Evolutionary conservation across 208 protist genomes (phyloP), one percentile per base, ranked within the genome.

Genomic region (Sergeia podlipaevii): DNA sequence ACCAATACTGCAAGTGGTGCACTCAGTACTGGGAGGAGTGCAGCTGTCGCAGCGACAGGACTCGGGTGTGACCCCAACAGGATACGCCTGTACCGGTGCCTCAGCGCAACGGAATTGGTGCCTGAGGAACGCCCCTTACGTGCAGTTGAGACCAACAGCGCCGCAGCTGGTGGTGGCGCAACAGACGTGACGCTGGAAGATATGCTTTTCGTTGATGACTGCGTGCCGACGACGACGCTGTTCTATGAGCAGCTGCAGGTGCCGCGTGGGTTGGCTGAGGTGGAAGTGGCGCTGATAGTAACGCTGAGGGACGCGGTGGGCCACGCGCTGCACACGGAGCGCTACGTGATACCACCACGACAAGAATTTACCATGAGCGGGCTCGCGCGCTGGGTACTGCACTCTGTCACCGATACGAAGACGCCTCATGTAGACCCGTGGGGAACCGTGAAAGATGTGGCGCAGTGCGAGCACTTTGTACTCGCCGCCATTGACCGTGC

Each of bases 61-160:
- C n/a, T 69, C 28, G 66, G 44, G 24, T 53, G 51, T 26, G 68
- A 85, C 43, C 68, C 77, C 17, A 70, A 68, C 30, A 68, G 54
- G 46, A 64, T 90, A 17, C 82, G 74, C 28, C 56, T 90, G 4
- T 90, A 90, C 64, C 63, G 53, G 48, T 62, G 50, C 43, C 17
- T 38, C 36, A 65, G 46, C 53, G 55, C 50, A 4, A 57, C 42
- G 7, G 62, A 60, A 46, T 29, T 65, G 27, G 43, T 5, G 18
- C 66, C 64, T 21, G 42, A 43, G 50, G 39, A 20, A 49, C 39
- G n/a, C 32, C 59, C 59, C 8, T 28, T 34, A 24, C 53, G 30
- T 29, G n/a, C n/a, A n/a, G n/a, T n/a, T n/a, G n/a, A n/a, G n/a
- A n/a, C n/a, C n/a, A 46, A 7, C 56, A 56, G 43, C 52, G 32